Base-by-base conservation (phyloP, 2,329 filamentous ascomycete genomes). In the Meredithiella fracta region DNA sequence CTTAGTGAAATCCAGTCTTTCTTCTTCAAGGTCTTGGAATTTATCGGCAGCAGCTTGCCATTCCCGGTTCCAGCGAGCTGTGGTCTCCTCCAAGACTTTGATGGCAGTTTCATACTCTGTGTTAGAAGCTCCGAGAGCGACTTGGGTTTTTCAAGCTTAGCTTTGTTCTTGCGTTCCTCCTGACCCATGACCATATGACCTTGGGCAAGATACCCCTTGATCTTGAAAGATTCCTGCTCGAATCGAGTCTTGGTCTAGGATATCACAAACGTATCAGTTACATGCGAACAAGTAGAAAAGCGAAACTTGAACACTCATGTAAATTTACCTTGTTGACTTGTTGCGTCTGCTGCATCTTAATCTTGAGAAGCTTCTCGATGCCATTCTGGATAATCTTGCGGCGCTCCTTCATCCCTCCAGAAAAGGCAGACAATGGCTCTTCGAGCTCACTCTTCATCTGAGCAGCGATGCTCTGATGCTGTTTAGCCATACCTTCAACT, bases 171-270 rank as follows among this genome's bases (percentile, higher is more conserved):
- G 26, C 92, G 82, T 72, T 98, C 92, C 67, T 98, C 92, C 64
- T 98, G 92, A 14, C 92, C 92, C 92, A 98, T 98, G 58, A 98
- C 92, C 92, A 98, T 98, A 67, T 98, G 94, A 8, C 92, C 92
- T 69, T 98, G 92, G 3, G 94, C 92, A 3, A 98, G 79, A 65
- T 98, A 98, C 40, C 92, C 92, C 70, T 98, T 98, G 68, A 98
- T 97, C 67, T 95, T 92, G 47, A 98, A 75, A 66, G 91, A 97
- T 63, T 98, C 94, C 68, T 98, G 91, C 69, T 98, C 92, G 67
- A 94, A 98, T 52, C 85, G 84, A 69, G 98, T 92, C 61, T 92
- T 80, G 15, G 90, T 86, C 85, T 88, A 60, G 42, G 17, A 47
- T 29, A 17, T n/a, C n/a, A n/a, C 15, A 51, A 40, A 25, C 5